A percentile compares a stretch with the other conserved stretches of the same genome.
Conservation (phyloP, 176 grass and related monocot species). For the Secale cereale region DNA sequence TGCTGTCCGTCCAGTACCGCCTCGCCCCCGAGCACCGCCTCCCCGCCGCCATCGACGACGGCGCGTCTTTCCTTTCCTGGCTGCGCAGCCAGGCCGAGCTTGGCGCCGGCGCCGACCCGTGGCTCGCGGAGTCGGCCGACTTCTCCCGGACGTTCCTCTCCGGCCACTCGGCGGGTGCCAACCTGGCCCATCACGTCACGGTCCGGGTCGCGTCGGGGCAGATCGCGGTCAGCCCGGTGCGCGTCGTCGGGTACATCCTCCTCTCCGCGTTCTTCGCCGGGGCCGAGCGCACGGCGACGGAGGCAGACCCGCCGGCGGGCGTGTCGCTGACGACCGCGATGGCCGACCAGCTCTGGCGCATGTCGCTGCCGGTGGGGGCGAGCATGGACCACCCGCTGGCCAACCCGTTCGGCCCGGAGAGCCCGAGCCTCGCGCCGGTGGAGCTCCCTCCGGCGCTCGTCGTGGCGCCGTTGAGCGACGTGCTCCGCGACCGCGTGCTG, state of each 20-base stretch:
- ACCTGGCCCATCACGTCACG: conserved; percentile 38
- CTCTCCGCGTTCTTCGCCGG: conserved; percentile 63
- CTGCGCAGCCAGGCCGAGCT: background rate
- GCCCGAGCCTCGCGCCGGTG: conserved; percentile 28
- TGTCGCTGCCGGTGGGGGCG: conserved; percentile 51
- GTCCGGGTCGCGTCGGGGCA: background rate
- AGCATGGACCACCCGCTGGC: conserved; percentile 55
- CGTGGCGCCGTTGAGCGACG: conserved; percentile 39
- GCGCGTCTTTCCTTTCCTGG: conserved; percentile 11
- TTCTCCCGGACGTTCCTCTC: conserved; percentile 18
- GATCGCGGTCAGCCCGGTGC: background rate
- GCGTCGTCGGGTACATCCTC: conserved; percentile 40
- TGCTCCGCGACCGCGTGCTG: conserved; percentile 32
- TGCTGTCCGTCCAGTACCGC: conserved; percentile 57
- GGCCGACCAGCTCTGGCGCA: conserved; percentile 58
- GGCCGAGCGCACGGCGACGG: conserved; percentile 14
- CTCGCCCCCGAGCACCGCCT: conserved; percentile 59
- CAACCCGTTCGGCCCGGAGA: conserved; percentile 60
- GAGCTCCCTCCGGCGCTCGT: conserved; percentile 43
- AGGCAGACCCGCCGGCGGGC: conserved; percentile 32
- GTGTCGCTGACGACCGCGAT: conserved; percentile 26
- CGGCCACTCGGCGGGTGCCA: conserved; percentile 39
- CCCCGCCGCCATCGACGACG: conserved; percentile 51
- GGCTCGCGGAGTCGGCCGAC: conserved; percentile 31
- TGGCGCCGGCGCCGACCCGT: background rate